Base-by-base conservation (phyloP, 176 grass and related monocot genomes). In the Stipa capillata region DNA sequence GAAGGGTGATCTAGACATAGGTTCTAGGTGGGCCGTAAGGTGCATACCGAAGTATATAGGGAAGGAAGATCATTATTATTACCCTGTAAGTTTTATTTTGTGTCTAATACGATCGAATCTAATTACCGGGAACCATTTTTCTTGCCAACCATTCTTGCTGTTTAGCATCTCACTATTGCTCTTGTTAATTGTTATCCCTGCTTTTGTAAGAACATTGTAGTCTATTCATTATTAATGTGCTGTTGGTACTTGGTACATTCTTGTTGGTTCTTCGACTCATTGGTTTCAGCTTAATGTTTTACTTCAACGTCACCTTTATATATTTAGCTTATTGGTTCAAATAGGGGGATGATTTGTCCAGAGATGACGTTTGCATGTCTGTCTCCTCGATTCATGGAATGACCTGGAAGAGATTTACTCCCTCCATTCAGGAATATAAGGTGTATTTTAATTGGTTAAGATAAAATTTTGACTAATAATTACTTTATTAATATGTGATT, bases 11-110 rank as follows among this genome's bases (percentile, higher is more conserved):
- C 12, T 82, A 68, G 77, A 20, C 10, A 52, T 80, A 65, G 53
- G 43, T 64, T 70, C 65, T 81, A 90, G 79, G 14, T 15, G 17
- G 79, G 84, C 18, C 16, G 52, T 34, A 77, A 73, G 53, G 49
- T 55, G 72, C 17, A 31, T 33, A 44, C 28, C 85, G n/a, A 81
- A 81, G 71, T 64, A 29, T 85, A 64, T 81, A 85, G 63, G 43
- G 16, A 76, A 54, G 13, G 53, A 8, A 56, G 33, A 70, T 44
- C 16, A 27, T 70, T 85, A 65, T 81, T 72, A 36, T 70, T 32
- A 2, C 40, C 24, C 33, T 65, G 69, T 60, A 89, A 13, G 32
- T 71, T 43, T 42, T 42, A 25, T 28, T 69, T 20, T 23, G 8
- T 14, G 14, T 67, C 16, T 68, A n/a, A 18, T 74, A 48, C 44